These are phyloP conservation scores for Lagerstroemia speciosa DNA, from an alignment of 345 rosid species.

Conservation along the genomic window DNA sequence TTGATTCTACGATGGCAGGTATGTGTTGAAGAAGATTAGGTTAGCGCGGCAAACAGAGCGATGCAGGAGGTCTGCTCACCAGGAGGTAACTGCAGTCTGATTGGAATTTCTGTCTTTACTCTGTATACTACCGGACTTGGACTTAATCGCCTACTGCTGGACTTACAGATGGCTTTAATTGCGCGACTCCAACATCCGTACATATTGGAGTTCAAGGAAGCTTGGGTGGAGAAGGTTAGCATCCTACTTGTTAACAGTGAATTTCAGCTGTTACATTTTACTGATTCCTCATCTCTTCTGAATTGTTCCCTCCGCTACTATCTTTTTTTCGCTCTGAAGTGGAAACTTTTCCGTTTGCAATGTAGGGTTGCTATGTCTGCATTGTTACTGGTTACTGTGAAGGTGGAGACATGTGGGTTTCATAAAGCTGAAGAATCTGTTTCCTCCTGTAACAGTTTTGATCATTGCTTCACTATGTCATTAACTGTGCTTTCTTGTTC, in stretches of 20 bases:
- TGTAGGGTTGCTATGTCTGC: slow-evolving; percentile 97
- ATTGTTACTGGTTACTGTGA: slow-evolving; percentile 98
- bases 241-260: not conserved
- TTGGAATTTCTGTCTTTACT: not conserved
- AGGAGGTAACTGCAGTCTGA: slow-evolving; percentile 38
- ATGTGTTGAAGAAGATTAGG: slow-evolving; percentile 97
- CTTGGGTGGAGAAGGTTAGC: slow-evolving; percentile 97
- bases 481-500: not conserved
- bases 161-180: slow-evolving; percentile 76
- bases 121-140: not conserved
- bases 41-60: slow-evolving; percentile 94
- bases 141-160: slow-evolving; percentile 6
- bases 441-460: not conserved
- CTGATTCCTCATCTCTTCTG: not conserved
- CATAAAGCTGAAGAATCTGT: slow-evolving; percentile 1
- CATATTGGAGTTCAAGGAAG: slow-evolving; percentile 96
- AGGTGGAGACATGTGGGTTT: slow-evolving; percentile 99
- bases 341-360: slow-evolving; percentile 9
- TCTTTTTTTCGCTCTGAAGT: slow-evolving; percentile 15
- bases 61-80: slow-evolving; percentile 96
- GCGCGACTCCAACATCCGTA: slow-evolving; percentile 88
- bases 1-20: slow-evolving; percentile 31
- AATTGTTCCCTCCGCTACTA: not conserved
- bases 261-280: not conserved
- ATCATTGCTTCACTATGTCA: not conserved